Conservation (phyloP, 345 rosid species). For the Stellera chamaejasme region DNA sequence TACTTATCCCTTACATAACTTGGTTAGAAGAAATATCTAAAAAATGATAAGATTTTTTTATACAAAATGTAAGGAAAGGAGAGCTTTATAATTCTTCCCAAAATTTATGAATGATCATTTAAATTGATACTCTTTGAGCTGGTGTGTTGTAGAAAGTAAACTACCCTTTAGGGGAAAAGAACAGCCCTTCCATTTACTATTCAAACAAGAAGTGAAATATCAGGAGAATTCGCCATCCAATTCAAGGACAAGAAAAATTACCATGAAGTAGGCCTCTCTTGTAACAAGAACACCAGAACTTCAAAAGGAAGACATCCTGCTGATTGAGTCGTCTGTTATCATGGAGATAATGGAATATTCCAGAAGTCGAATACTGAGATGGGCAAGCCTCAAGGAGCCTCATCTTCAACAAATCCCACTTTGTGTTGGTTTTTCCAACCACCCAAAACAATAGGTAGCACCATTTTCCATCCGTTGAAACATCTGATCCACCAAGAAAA, state of each 20-base stretch:
- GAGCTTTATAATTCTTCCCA: too few relatives aligned
- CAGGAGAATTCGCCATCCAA: too few relatives aligned
- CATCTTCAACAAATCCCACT: conserved; percentile 54
- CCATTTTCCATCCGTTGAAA: conserved; percentile 68
- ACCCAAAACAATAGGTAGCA: conserved; percentile 65
- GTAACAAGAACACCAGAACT: conserved; percentile 57
- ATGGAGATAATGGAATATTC: conserved; percentile 32
- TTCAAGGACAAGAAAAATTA: conserved; percentile 11
- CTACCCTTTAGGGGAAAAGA: too few relatives aligned
- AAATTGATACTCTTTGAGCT: too few relatives aligned
- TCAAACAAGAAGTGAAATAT: background rate
- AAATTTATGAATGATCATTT: too few relatives aligned
- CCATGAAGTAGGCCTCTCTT: conserved; percentile 53
- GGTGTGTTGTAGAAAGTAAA: too few relatives aligned
- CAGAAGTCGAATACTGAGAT: conserved; percentile 46
- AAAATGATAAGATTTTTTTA: too few relatives aligned
- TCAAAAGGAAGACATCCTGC: conserved; percentile 45
- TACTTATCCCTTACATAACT: too few relatives aligned
- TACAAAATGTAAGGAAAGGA: too few relatives aligned
- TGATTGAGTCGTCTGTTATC: conserved; percentile 36
- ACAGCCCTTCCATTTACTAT: background rate
- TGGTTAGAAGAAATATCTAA: too few relatives aligned
- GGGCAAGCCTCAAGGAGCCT: conserved; percentile 67
- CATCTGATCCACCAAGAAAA: conserved; percentile 29
- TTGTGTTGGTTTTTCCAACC: conserved; percentile 37